Percentiles rank a stretch among this genome's conserved stretches.
Evolutionary conservation across 2,329 filamentous ascomycete species (phyloP).

Genomic region (Arthrinium puccinioides): DNA sequence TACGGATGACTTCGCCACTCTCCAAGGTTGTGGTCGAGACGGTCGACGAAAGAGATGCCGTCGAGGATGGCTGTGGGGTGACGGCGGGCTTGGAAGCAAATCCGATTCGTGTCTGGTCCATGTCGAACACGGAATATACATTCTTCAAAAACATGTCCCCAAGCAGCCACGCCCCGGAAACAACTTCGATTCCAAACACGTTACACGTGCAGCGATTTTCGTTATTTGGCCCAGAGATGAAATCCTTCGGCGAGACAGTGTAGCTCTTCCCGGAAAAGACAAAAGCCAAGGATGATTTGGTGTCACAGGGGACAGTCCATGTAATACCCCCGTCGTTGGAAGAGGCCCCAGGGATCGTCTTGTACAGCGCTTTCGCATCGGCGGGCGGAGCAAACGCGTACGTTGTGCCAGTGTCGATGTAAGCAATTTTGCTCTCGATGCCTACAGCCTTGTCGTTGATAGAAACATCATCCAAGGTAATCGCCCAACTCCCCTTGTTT

Average conservation of each 20-base stretch:
- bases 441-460: slow-evolving; percentile 52
- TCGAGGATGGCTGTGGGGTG: neutral
- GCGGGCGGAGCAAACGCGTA: slow-evolving; percentile 65
- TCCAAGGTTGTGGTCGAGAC: neutral
- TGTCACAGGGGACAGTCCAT: slow-evolving; percentile 69
- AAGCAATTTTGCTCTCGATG: slow-evolving; percentile 52
- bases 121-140: slow-evolving; percentile 80
- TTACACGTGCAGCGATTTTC: slow-evolving; percentile 59
- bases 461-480: slow-evolving; percentile 58
- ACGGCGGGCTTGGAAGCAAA: slow-evolving; percentile 5
- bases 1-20: neutral
- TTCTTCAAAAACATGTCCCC: slow-evolving; percentile 86
- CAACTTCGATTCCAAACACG: slow-evolving; percentile 64
- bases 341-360: slow-evolving; percentile 54
- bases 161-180: slow-evolving; percentile 65
- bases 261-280: slow-evolving; percentile 63
- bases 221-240: slow-evolving; percentile 44
- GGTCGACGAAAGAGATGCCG: neutral
- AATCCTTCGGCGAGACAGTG: slow-evolving; percentile 62
- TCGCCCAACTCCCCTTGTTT: slow-evolving; percentile 55
- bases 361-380: slow-evolving; percentile 63
- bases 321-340: slow-evolving; percentile 50
- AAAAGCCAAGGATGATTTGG: slow-evolving; percentile 52
- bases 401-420: slow-evolving; percentile 79
- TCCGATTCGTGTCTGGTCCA: slow-evolving; percentile 59